A percentile compares a stretch with the other conserved stretches of the same genome.
Evolutionary conservation across 1,284 basidiomycete genomes (phyloP).

Genomic region (Sanghuangporus weigelae): DNA sequence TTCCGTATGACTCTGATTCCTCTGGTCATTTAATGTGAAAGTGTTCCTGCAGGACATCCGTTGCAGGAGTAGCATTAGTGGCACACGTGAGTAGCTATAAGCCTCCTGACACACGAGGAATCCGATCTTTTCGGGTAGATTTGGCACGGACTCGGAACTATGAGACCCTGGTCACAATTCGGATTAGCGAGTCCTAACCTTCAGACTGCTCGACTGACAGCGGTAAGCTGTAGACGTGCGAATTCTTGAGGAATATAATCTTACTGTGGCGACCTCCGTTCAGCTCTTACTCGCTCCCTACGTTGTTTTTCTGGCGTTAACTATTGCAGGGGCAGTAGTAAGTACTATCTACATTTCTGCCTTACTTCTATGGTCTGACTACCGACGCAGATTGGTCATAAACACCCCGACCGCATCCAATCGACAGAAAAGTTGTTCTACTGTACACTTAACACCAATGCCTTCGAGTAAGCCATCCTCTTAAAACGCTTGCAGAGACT

Average conservation of each 20-base stretch:
- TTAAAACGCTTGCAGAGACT: neutral
- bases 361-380: neutral
- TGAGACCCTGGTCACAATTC: slow-evolving; percentile 17
- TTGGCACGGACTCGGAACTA: slow-evolving; percentile 16
- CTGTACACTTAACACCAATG: slow-evolving; percentile 12
- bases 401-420: slow-evolving; percentile 1
- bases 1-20: neutral
- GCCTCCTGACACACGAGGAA: neutral
- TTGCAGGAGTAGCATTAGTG: slow-evolving; percentile 18
- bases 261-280: neutral
- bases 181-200: slow-evolving; percentile 12
- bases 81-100: slow-evolving; percentile 15
- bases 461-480: slow-evolving; percentile 9
- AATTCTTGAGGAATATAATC: neutral
- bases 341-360: neutral
- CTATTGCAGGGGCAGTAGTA: slow-evolving; percentile 15
- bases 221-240: slow-evolving; percentile 1
- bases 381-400: slow-evolving; percentile 8
- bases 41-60: slow-evolving; percentile 16
- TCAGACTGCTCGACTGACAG: slow-evolving; percentile 10
- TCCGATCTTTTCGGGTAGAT: slow-evolving; percentile 1
- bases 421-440: slow-evolving; percentile 13
- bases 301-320: slow-evolving; percentile 15
- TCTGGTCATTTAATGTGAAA: neutral
- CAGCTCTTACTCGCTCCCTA: slow-evolving; percentile 20